A percentile compares a stretch with the other conserved stretches of the same genome.
Evolutionary conservation across 345 rosid species (phyloP).

Genomic region (Iberis pinnata): DNA sequence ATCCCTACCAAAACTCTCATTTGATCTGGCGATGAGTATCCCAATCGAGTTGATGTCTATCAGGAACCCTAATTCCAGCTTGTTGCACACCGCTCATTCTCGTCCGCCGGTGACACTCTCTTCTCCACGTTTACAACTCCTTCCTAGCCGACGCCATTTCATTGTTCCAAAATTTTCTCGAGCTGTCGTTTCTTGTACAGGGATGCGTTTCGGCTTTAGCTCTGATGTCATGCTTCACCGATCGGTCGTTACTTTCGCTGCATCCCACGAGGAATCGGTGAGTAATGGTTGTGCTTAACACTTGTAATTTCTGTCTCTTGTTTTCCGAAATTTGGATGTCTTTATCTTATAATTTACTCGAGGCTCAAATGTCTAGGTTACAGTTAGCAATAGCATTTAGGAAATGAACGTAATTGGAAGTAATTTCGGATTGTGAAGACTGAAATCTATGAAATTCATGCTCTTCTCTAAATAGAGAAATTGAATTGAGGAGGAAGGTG

Average conservation of each 20-base stretch:
- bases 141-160: conserved; percentile 21
- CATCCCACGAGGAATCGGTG: conserved; percentile 65
- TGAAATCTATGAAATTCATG: no score
- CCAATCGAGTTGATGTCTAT: conserved; percentile 35
- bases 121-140: conserved; percentile 16
- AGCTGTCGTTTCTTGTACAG: conserved; percentile 21
- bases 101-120: conserved; percentile 18
- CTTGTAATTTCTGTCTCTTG: background rate
- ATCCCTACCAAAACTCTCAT: conserved; percentile 14
- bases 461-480: no score
- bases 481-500: background rate
- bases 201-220: conserved; percentile 30
- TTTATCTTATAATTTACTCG: background rate
- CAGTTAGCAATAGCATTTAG: background rate
- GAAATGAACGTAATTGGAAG: background rate
- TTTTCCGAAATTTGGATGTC: background rate
- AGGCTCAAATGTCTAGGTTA: background rate
- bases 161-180: conserved; percentile 13
- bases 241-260: conserved; percentile 41
- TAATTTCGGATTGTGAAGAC: background rate
- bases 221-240: conserved; percentile 23
- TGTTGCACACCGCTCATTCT: conserved; percentile 18
- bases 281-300: conserved; percentile 13
- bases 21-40: conserved; percentile 22
- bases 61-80: conserved; percentile 33